Base-by-base conservation (phyloP, 108 stramenopile genomes). In the Cylindrotheca closterium region DNA sequence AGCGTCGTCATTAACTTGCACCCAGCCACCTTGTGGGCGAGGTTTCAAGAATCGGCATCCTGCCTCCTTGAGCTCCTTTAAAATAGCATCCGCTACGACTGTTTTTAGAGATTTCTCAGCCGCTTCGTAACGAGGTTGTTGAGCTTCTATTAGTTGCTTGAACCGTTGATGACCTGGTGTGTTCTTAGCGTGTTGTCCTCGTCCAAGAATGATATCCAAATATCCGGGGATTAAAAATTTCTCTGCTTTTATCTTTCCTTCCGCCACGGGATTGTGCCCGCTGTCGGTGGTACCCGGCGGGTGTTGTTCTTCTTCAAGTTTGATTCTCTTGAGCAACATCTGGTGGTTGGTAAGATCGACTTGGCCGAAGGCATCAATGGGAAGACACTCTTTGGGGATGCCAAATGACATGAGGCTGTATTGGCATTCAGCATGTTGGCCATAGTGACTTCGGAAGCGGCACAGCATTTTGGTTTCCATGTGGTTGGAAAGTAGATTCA, bases 341-440 rank as follows among this genome's bases (percentile, higher is more conserved):
- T 42, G 30, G 48, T 60, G 60, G 18, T 51, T 48, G 2, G 48
- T 24, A 1, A 59, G 18, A 23, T 45, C 42, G 3, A 60, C 49
- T 17, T 23, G 27, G 1, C 73, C 73, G 23, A 60, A 51, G 5
- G 42, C 18, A 18, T 51, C 45, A 2, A 74, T 30, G 0, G 65
- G 73, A 26, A 67, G 28, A 8, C 30, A 31, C 2, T 55, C 26
- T 24, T 52, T 42, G 5, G 65, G 51, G 27, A 74, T 67, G 17
- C 73, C 73, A 26, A 53, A 74, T 1, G 73, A 37, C 60, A 57
- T 57, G 1, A 74, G 30, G 30, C 27, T 61, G 30, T 74, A 67
- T n/a, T 53, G 8, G 37, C 65, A 67, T 48, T 74, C 73, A 34
- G 67, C 22, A 26, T 45, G 47, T 25, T 21, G 51, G 1, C 65